Percentiles rank a stretch among this genome's conserved stretches.
These are phyloP conservation scores for Astrephomene gubernaculifera DNA, from an alignment of 139 green algal species.

Conservation along the genomic window DNA sequence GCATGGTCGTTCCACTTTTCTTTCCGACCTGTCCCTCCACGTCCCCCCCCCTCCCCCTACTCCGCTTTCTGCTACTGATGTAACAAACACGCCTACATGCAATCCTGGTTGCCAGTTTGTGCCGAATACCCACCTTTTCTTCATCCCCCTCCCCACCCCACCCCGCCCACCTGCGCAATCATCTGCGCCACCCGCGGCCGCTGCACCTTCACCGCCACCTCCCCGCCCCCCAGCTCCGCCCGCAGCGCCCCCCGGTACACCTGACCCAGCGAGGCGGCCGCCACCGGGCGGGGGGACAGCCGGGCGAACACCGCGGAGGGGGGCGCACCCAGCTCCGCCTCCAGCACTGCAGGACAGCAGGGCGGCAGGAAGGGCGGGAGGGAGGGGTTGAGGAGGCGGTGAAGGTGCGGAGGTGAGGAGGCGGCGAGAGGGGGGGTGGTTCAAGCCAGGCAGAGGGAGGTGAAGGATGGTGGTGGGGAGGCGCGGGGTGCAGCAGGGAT, in stretches of 20 bases:
- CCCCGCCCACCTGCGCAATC: conserved; percentile 65
- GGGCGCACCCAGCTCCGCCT: conserved; percentile 71
- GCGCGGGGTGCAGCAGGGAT: neutral
- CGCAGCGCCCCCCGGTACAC: conserved; percentile 71
- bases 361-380: too few species aligned
- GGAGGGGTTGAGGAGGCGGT: neutral
- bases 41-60: too few species aligned
- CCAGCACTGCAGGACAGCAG: conserved; percentile 61
- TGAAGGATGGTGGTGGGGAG: neutral
- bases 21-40: too few species aligned
- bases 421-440: neutral
- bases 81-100: too few species aligned
- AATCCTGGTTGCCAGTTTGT: too few species aligned
- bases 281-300: conserved; percentile 77
- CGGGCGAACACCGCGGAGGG: conserved; percentile 69
- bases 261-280: conserved; percentile 88
- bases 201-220: conserved; percentile 90
- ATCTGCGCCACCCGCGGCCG: conserved; percentile 80
- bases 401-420: neutral
- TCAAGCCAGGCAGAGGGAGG: neutral
- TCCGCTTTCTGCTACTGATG: too few species aligned
- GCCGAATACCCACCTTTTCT: too few species aligned
- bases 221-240: conserved; percentile 28
- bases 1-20: too few species aligned
- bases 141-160: neutral